phyloP scores from a whole-genome alignment of 352 stramenopile species.

The Albugo laibachii region DNA sequence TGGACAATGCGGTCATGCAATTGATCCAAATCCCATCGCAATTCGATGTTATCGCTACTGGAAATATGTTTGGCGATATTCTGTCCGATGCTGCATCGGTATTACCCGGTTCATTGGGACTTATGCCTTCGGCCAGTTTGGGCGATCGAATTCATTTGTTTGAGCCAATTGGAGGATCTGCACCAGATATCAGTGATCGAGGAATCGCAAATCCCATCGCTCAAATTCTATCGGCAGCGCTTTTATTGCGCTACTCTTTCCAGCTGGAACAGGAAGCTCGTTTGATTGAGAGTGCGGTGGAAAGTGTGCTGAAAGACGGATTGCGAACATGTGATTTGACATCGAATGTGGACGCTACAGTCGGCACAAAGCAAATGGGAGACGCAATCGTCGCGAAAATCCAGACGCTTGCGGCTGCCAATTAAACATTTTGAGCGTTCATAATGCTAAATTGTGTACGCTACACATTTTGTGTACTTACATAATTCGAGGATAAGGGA shows the following conservation, averaged over 20 bases:
- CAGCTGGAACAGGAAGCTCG: conserved; percentile 58
- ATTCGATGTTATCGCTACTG: conserved; percentile 98
- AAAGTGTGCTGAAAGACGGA: conserved; percentile 65
- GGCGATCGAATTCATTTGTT: conserved; percentile 85
- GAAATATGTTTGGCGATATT: conserved; percentile 99
- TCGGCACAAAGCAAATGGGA: conserved; percentile 57
- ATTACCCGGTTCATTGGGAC: conserved; percentile 92
- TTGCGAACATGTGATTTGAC: conserved; percentile 70
- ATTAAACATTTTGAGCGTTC: neutral
- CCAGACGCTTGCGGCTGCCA: conserved; percentile 15
- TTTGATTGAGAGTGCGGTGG: conserved; percentile 63
- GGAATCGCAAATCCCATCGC: conserved; percentile 94
- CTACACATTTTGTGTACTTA: too few relatives aligned
- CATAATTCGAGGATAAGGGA: too few relatives aligned
- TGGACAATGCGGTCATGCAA: conserved; percentile 99
- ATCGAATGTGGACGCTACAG: conserved; percentile 9
- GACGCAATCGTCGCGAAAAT: conserved; percentile 69
- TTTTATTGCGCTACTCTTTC: conserved; percentile 94
- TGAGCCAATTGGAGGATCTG: conserved; percentile 95
- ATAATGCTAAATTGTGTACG: too few relatives aligned
- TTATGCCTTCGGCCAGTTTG: conserved; percentile 96
- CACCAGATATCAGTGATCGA: conserved; percentile 94
- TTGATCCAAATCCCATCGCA: conserved; percentile 95
- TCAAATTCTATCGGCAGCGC: conserved; percentile 93
- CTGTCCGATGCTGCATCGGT: conserved; percentile 95